Conservation (phyloP, 2,329 filamentous ascomycete genomes). For the Fonsecaea multimorphosa region DNA sequence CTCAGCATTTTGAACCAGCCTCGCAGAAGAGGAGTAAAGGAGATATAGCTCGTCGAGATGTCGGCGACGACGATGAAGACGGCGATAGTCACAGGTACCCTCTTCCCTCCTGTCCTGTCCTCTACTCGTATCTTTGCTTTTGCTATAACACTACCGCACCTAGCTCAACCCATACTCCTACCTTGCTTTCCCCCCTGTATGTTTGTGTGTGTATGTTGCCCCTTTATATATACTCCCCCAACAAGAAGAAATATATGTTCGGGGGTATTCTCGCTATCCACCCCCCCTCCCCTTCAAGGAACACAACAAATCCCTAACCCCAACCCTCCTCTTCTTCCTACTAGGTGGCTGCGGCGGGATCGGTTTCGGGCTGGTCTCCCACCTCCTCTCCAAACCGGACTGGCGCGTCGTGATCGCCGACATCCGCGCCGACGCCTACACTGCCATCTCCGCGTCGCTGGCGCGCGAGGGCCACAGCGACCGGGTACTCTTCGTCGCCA, state of each 20-base stretch:
- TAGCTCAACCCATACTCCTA: not conserved
- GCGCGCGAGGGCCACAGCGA: too few species aligned
- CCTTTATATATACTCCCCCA: too few species aligned
- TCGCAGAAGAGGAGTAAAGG: too few species aligned
- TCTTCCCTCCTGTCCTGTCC: not conserved
- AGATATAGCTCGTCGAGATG: not conserved
- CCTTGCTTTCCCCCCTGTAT: not conserved
- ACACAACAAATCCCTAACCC: not conserved
- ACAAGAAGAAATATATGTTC: too few species aligned
- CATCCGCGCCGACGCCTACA: conserved; percentile 46
- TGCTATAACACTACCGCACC: too few species aligned
- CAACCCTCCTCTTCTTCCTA: not conserved
- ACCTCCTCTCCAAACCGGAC: conserved; percentile 52
- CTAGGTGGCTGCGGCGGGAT: conserved; percentile 66
- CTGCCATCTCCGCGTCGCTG: conserved; percentile 19
- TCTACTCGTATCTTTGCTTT: not conserved
- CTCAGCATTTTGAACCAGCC: too few species aligned
- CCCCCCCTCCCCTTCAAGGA: not conserved
- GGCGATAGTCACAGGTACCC: conserved; percentile 29
- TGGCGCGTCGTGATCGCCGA: conserved; percentile 64
- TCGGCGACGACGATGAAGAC: conserved; percentile 21
- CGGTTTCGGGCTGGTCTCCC: conserved; percentile 61
- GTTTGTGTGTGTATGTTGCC: too few species aligned
- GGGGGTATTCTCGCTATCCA: not conserved
- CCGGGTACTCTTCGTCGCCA: conserved; percentile 47